Evolutionary conservation across 129 eudicot species (phyloP).

Genomic region (sunflower (Helianthus annuus)): DNA sequence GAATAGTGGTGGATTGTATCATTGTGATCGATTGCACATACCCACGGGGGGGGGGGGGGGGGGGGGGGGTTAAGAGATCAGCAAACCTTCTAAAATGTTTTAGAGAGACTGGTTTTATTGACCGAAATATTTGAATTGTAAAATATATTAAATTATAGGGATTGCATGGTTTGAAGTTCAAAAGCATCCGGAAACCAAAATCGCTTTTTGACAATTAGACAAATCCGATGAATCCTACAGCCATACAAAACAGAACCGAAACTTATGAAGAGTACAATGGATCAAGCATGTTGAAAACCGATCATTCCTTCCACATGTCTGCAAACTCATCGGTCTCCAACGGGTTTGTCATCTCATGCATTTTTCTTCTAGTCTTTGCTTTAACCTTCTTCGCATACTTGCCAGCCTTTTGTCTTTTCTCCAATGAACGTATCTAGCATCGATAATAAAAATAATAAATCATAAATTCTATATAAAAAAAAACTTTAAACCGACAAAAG

Average conservation of each 20-base stretch:
- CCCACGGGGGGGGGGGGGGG: too few species aligned
- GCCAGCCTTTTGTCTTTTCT: constrained; percentile 81
- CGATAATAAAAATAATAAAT: background rate
- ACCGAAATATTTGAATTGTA: too few species aligned
- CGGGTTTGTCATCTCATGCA: constrained; percentile 76
- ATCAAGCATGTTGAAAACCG: background rate
- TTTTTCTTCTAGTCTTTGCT: constrained; percentile 85
- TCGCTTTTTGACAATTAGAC: background rate
- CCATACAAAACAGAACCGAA: too few species aligned
- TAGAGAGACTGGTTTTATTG: constrained; percentile 4
- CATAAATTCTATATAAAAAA: background rate
- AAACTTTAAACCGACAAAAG: too few species aligned
- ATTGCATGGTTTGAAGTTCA: too few species aligned
- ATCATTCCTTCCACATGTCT: constrained; percentile 86
- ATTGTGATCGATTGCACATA: constrained; percentile 14
- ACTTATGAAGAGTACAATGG: background rate
- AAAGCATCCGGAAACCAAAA: background rate
- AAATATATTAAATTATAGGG: too few species aligned
- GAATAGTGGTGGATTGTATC: constrained; percentile 3
- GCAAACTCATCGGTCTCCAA: constrained; percentile 77
- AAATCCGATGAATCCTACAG: too few species aligned
- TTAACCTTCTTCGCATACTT: constrained; percentile 88
- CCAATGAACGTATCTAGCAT: constrained; percentile 67
- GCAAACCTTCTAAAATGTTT: constrained; percentile 11
- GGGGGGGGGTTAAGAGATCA: background rate